Evolutionary conservation across 192 early-diverging fungal species (phyloP).

Genomic region (Fimicolochytrium jonesii): DNA sequence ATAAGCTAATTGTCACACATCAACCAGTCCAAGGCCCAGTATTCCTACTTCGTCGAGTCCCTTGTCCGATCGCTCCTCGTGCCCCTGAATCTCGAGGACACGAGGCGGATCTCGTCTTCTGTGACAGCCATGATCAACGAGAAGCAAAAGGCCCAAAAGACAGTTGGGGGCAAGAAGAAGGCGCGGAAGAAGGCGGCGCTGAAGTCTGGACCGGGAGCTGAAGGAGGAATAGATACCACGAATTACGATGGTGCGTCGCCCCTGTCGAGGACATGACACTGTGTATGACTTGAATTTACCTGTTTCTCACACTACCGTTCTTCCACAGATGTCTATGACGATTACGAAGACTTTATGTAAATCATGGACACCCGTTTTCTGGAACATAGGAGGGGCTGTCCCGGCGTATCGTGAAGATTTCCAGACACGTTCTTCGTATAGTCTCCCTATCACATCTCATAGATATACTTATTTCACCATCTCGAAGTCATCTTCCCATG

Average conservation of each 20-base stretch:
- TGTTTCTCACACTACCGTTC: background rate
- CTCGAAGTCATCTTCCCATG: too few species aligned
- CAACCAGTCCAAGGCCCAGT: constrained; percentile 18
- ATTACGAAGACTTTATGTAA: constrained; percentile 48
- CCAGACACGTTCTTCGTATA: too few species aligned
- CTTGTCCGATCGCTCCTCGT: constrained; percentile 39
- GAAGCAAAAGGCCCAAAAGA: constrained; percentile 48
- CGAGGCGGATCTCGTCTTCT: constrained; percentile 38
- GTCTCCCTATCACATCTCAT: too few species aligned
- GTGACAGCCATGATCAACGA: constrained; percentile 50
- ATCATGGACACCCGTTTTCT: too few species aligned
- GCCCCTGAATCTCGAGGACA: constrained; percentile 44
- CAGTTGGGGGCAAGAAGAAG: constrained; percentile 26
- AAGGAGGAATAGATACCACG: constrained; percentile 26
- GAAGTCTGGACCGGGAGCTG: constrained; percentile 1
- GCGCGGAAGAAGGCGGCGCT: constrained; percentile 28
- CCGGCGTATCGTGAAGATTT: too few species aligned
- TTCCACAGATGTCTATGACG: constrained; percentile 20
- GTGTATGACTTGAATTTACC: background rate
- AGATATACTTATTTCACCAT: too few species aligned
- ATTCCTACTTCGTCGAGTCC: constrained; percentile 48
- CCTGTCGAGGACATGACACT: background rate
- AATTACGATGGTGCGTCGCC: constrained; percentile 30
- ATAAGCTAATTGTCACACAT: too few species aligned
- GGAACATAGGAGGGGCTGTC: too few species aligned